Evolutionary conservation across 305 asterid species (phyloP).

Genomic region (Petunia hybrid): DNA sequence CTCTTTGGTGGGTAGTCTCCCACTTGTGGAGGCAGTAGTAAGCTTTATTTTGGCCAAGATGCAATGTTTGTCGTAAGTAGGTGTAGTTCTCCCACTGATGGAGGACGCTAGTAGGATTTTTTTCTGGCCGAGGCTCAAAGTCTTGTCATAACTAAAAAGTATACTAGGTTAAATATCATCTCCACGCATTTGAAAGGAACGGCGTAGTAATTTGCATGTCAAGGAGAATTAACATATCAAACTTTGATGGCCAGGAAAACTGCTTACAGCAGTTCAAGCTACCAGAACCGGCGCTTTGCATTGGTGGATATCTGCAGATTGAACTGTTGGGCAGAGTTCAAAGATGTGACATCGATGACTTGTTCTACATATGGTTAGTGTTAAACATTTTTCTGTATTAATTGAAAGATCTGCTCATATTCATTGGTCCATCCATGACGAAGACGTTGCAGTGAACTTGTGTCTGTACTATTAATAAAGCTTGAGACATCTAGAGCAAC

Average conservation of each 20-base stretch:
- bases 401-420: slow-evolving; percentile 10
- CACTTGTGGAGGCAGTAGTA: not conserved
- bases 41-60: not conserved
- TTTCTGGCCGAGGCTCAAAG: not conserved
- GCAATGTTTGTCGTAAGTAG: not conserved
- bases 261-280: slow-evolving; percentile 74
- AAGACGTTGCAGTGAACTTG: slow-evolving; percentile 3
- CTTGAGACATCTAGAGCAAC: not conserved
- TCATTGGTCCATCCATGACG: not conserved
- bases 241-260: slow-evolving; percentile 59
- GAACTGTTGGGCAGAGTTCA: slow-evolving; percentile 74
- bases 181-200: too few species aligned
- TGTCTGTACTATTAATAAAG: not conserved
- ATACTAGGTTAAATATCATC: not conserved
- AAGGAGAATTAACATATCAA: not conserved
- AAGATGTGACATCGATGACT: slow-evolving; percentile 64
- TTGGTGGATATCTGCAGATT: slow-evolving; percentile 77
- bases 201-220: too few species aligned
- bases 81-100: slow-evolving; percentile 11
- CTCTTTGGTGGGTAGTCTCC: not conserved
- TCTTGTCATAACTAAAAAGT: not conserved
- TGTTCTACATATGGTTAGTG: slow-evolving; percentile 74
- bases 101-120: not conserved
- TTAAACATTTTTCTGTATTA: not conserved
- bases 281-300: slow-evolving; percentile 71